Base-by-base conservation (phyloP, 2,329 filamentous ascomycete genomes). In the Colletotrichum filicis region DNA sequence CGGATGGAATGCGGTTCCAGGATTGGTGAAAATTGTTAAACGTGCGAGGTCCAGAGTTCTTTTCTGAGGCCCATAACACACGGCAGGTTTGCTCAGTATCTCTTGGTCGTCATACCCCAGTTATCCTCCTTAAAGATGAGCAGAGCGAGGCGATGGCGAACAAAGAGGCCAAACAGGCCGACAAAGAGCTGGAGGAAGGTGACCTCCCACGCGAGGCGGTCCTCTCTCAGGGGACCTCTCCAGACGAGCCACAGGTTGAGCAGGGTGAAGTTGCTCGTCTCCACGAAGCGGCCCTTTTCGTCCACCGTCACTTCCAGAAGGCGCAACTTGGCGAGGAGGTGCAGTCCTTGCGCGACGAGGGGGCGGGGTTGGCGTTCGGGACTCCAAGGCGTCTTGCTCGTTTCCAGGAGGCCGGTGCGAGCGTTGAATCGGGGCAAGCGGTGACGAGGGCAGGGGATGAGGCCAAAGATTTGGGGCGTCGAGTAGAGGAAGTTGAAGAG, bases 401-500 rank as follows among this genome's bases (percentile, higher is more conserved):
- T 93, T 80, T 98, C 95, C 76, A 98, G 87, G 24, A 98, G 85
- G 11, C 95, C 95, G 4, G 94, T 95, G 70, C 93, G 89, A 64
- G 93, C 90, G 82, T 97, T 97, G 88, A 98, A 98, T 71, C 90
- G 91, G 24, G 97, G 97, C 55, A 99, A 87, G 74, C 97, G 92
- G 85, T 99, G 97, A 77, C 97, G 92, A 37, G 97, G 97, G 81
- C 97, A 99, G 19, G 95, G 95, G 63, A 99, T 89, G 53, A 99
- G 80, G 68, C 93, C 92, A 82, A 98, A 98, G 62, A 99, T 88
- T 81, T 99, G 97, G 6, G 97, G 97, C 1, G 90, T 91, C 52
- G 95, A 98, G 86, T 98, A 99, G 76, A 96, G 80, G 81, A 98
- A 98, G 86, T 99, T 99, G 89, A 97, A 95, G 78, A 97, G 93